phyloP scores from a whole-genome alignment of 2,329 filamentous ascomycete genomes.

The Fusarium sp. region DNA sequence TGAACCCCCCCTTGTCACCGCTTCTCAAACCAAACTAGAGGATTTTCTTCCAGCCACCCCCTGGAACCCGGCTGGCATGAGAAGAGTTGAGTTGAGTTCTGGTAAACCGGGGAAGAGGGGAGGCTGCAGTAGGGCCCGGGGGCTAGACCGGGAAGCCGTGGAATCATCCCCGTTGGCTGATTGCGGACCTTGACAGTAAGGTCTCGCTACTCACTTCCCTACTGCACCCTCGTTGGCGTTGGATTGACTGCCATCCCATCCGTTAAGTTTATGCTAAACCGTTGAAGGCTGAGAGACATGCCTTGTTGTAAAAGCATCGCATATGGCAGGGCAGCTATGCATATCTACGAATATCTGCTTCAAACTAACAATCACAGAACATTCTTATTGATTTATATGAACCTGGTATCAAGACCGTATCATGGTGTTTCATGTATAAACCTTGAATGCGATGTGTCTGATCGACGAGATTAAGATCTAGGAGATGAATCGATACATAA shows the following conservation, averaged over 20 bases:
- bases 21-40: constrained; percentile 18
- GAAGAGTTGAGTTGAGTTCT: not conserved
- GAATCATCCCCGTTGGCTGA: constrained; percentile 36
- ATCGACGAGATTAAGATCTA: not conserved
- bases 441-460: not conserved
- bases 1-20: constrained; percentile 22
- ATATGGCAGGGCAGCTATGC: not conserved
- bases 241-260: not conserved
- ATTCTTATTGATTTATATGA: not conserved
- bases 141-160: constrained; percentile 29
- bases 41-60: constrained; percentile 16
- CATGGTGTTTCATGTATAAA: not conserved
- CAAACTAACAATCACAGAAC: not conserved
- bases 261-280: not conserved
- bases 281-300: constrained; percentile 3
- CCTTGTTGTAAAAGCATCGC: not conserved
- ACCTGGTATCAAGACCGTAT: not conserved
- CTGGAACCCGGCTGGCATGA: not conserved
- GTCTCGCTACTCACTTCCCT: constrained; percentile 5
- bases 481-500: not conserved
- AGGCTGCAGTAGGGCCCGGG: constrained; percentile 36
- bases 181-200: constrained; percentile 1
- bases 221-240: constrained; percentile 28
- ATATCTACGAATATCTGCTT: not conserved
- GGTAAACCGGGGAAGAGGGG: constrained; percentile 29